Evolutionary conservation across 2,329 filamentous ascomycete species (phyloP).

Genomic region (Aureobasidium sp.): DNA sequence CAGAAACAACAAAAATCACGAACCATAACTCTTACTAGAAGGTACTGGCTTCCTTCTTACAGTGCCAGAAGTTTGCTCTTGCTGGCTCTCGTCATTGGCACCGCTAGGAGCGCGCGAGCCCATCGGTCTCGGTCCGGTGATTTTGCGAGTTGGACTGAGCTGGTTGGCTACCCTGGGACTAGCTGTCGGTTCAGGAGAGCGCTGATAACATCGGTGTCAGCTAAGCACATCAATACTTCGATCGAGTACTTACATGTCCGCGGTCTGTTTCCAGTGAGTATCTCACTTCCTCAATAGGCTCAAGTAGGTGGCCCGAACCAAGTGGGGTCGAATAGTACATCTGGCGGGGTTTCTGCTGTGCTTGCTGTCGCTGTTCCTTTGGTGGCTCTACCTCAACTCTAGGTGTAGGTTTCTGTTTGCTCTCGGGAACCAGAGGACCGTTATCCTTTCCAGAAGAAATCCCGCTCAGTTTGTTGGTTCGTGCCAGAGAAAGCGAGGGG

Average conservation of each 20-base stretch:
- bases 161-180: constrained; percentile 1
- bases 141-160: constrained; percentile 30
- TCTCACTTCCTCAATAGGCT: constrained; percentile 46
- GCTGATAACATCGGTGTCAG: background rate
- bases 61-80: constrained; percentile 16
- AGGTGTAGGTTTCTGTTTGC: constrained; percentile 20
- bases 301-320: constrained; percentile 35
- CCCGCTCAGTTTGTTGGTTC: constrained; percentile 23
- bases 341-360: constrained; percentile 11
- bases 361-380: constrained; percentile 6
- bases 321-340: constrained; percentile 29
- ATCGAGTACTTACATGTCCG: constrained; percentile 22
- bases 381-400: constrained; percentile 10
- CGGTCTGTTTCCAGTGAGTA: constrained; percentile 44
- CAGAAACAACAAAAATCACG: constrained; percentile 10
- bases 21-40: constrained; percentile 12
- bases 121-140: constrained; percentile 45
- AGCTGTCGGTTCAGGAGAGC: constrained; percentile 14
- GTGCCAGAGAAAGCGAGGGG: constrained; percentile 31
- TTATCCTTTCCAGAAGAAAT: constrained; percentile 51
- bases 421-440: constrained; percentile 51
- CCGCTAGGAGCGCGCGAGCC: constrained; percentile 24
- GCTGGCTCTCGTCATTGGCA: background rate
- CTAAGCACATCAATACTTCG: background rate
- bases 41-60: constrained; percentile 21